phyloP scores from a whole-genome alignment of 2,329 filamentous ascomycete species.

The Berkeleyomyces rouxiae region DNA sequence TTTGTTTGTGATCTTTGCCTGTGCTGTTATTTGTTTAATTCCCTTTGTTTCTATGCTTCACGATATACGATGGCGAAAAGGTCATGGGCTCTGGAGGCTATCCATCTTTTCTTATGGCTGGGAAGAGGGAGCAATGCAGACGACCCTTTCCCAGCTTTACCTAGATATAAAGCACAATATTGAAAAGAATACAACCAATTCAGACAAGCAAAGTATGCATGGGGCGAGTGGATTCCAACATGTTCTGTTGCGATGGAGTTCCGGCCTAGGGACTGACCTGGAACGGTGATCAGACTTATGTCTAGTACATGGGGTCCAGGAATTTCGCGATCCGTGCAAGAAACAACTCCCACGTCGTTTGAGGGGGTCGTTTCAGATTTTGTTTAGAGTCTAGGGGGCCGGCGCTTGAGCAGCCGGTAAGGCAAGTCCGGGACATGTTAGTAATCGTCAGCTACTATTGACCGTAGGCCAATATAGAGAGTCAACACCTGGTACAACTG shows the following conservation, averaged over 20 bases:
- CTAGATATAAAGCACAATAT: neutral
- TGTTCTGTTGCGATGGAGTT: neutral
- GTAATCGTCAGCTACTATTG: no score
- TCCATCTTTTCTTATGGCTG: neutral
- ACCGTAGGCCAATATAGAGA: neutral
- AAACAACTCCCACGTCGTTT: neutral
- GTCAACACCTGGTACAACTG: neutral
- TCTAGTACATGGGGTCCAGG: neutral
- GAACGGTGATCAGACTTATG: neutral
- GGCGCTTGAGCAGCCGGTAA: neutral
- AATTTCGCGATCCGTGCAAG: neutral
- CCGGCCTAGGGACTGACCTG: neutral
- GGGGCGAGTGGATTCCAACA: no score
- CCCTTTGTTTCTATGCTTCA: slow-evolving; percentile 7
- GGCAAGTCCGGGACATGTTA: neutral
- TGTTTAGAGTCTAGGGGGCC: neutral
- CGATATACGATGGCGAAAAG: neutral
- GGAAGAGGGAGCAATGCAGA: neutral
- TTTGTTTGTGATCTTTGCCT: slow-evolving; percentile 11
- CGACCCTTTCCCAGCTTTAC: neutral
- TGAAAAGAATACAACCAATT: neutral
- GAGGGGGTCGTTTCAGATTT: neutral
- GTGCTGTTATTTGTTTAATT: slow-evolving; percentile 5
- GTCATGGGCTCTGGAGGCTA: neutral
- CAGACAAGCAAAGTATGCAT: neutral